Percentiles rank a stretch among this genome's conserved stretches.
Conservation (phyloP, 2,329 filamentous ascomycete genomes). For the Neopestalotiopsis rosae region DNA sequence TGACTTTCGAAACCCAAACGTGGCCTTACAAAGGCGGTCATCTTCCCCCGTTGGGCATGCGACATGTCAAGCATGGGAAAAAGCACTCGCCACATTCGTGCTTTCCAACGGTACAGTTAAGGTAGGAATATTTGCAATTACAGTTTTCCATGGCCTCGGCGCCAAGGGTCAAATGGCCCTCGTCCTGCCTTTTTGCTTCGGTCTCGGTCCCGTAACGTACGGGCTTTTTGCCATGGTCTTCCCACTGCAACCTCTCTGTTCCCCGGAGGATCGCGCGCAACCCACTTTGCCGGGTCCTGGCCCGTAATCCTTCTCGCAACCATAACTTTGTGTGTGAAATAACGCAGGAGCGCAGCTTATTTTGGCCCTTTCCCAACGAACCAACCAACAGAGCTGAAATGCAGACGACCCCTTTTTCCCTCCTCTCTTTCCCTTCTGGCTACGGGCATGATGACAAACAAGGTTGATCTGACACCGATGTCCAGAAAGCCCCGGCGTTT, state of each 20-base stretch:
- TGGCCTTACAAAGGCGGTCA: not conserved
- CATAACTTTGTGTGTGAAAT: not conserved
- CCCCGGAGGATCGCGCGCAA: not conserved
- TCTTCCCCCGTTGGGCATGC: not conserved
- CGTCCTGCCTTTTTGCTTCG: not conserved
- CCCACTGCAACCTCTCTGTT: not conserved
- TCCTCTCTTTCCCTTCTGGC: not conserved
- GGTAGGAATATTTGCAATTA: not conserved
- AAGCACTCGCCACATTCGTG: not conserved
- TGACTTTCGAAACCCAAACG: not conserved
- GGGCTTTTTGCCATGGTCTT: not conserved
- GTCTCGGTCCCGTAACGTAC: not conserved
- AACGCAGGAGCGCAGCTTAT: not conserved
- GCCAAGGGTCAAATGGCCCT: not conserved
- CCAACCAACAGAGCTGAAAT: not conserved
- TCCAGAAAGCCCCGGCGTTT: not conserved
- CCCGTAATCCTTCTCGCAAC: not conserved
- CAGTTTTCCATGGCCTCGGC: not conserved
- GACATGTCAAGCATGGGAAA: not conserved
- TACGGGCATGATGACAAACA: not conserved
- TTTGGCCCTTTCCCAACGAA: not conserved
- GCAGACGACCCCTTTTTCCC: too few relatives aligned
- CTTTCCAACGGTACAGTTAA: not conserved
- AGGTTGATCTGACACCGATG: not conserved
- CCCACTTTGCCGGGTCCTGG: not conserved